Base-by-base conservation (phyloP, 345 rosid species). In the Durio zibethinus region DNA sequence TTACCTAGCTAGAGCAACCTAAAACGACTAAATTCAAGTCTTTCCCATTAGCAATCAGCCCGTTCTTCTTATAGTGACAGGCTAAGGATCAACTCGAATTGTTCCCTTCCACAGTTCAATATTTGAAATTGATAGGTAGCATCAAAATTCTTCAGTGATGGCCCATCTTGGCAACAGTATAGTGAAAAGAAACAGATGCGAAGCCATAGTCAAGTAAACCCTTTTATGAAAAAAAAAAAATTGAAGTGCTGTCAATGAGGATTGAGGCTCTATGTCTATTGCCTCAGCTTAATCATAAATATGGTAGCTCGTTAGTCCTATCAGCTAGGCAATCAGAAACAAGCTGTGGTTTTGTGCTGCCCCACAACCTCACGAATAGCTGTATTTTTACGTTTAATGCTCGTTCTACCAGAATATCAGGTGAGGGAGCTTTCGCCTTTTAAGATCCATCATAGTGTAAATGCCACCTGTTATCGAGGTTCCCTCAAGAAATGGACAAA, bases 231-330 rank as follows among this genome's bases (percentile, higher is more conserved):
- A 10, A 56, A 35, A 35, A 29, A 2, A 31, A 72, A 50, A 8
- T 35, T 11, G 18, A 72, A 72, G 63, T 69, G 38, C 74, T 47
- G 15, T 47, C 57, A 40, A 42, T 10, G 0, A 27, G 23, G 36
- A 48, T 29, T 4, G 4, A 27, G 6, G 21, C 74, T 7, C 9
- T 23, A n/a, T 73, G 9, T 70, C 80, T 29, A 74, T 67, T 64
- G 80, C 40, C 61, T 27, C n/a, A 20, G 43, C 63, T 67, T 54
- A 57, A 27, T 68, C 63, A 67, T 53, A 73, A 82, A 76, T 53
- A 69, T 9, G 78, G 67, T 35, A 53, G 85, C 73, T 79, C 3
- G 31, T 10, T 66, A 25, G 82, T 83, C 78, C 56, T 23, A 61
- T 83, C 85, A 67, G 29, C 47, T 23, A 23, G 21, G 31, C 76